Evolutionary conservation across 139 green algal species (phyloP).

Genomic region (Chlorella vulgaris): DNA sequence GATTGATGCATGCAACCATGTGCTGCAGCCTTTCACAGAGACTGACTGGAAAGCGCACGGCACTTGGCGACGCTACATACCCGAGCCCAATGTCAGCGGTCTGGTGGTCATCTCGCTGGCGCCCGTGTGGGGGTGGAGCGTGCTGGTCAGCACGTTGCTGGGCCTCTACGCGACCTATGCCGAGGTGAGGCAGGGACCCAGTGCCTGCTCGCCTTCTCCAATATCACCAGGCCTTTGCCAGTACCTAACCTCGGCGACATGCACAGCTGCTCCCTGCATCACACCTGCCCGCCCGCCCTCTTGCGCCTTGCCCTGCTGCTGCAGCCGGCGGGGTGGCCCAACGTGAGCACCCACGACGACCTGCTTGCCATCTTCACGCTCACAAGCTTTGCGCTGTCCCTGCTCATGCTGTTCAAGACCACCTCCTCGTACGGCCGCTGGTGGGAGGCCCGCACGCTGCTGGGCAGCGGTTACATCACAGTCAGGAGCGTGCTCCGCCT

Average conservation of each 20-base stretch:
- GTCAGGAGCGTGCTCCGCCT: slow-evolving; percentile 32
- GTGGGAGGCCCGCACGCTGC: slow-evolving; percentile 39
- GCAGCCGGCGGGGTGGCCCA: neutral
- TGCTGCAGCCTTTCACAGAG: slow-evolving; percentile 4
- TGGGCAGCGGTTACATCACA: slow-evolving; percentile 26
- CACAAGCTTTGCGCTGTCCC: slow-evolving; percentile 25
- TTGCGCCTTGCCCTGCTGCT: neutral
- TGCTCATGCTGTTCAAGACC: slow-evolving; percentile 47
- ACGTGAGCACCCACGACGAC: neutral
- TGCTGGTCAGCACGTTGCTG: neutral
- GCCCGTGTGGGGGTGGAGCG: slow-evolving; percentile 22
- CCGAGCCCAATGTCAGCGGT: neutral
- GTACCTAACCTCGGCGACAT: too few relatives aligned
- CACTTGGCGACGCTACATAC: slow-evolving; percentile 31
- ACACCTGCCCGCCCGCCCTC: neutral
- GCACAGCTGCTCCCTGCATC: too few relatives aligned
- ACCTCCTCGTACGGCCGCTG: slow-evolving; percentile 33
- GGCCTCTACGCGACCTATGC: slow-evolving; percentile 24
- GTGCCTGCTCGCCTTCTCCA: neutral
- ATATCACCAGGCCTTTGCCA: too few relatives aligned
- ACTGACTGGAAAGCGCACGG: neutral
- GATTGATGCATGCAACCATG: too few relatives aligned
- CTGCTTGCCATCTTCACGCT: neutral
- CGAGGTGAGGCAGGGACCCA: neutral
- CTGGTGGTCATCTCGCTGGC: neutral